Base-by-base conservation (phyloP, 2,329 filamentous ascomycete species). In the Neonectria coccinea region DNA sequence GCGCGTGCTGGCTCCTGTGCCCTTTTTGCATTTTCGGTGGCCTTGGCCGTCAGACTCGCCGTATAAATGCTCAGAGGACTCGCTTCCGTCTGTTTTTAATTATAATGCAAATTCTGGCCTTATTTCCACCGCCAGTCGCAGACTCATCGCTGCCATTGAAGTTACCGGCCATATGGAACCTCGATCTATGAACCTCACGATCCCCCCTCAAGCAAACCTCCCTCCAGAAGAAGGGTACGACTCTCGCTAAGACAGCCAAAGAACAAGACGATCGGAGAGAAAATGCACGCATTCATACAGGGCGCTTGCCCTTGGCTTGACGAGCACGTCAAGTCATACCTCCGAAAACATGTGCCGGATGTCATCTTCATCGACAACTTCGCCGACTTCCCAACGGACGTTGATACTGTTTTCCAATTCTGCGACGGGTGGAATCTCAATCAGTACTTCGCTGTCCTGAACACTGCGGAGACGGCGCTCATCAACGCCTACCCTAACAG, bases 401-500 rank as follows among this genome's bases (percentile, higher is more conserved):
- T 69, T 1, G 56, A 67, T 1, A 65, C 56, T 0, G 64, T 75
- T 1, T 76, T 79, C 18, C 77, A 80, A 39, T 73, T 73, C 29
- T 78, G 78, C 42, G 74, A 79, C 36, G 79, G 78, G 6, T 79
- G 75, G 74, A 72, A 71, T 14, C 64, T 80, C 3, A 78, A 75
- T 25, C 66, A 66, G 18, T 74, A 80, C 59, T 80, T 80, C 48
- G 69, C 74, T 7, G 56, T 74, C 2, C 33, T 78, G 18, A 80
- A 80, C 57, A 67, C 59, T 2, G 69, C 74, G 0, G 67, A 70
- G 2, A 69, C 45, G 11, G 75, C 69, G 3, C 71, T 80, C 9
- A 76, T 80, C 62, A 80, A 80, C 47, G 78, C 78, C 0, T 80
- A 80, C 27, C 79, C 79, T 16, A 80, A 74, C 63, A 80, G 78